Evolutionary conservation across 768 basidiomycete species (phyloP).

Genomic region (Psilocybe subaeruginosa): DNA sequence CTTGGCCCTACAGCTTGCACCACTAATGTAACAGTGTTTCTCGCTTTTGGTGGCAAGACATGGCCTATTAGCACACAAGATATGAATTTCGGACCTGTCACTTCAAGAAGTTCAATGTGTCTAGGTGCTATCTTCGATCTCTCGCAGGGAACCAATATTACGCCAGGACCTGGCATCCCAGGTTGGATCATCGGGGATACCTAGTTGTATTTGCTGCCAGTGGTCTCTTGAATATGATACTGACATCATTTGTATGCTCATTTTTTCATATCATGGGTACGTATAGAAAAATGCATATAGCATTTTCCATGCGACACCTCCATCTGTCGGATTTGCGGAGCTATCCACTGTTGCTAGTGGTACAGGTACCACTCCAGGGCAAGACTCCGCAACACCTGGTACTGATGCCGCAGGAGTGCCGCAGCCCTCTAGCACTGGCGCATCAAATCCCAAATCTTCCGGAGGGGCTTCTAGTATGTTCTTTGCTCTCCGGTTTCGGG

Average conservation of each 20-base stretch:
- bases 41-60: conserved; percentile 63
- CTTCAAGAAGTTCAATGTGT: conserved; percentile 38
- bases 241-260: conserved; percentile 34
- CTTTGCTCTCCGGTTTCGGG: not conserved
- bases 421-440: not conserved
- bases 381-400: not conserved
- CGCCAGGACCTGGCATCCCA: conserved; percentile 38
- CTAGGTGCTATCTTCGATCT: conserved; percentile 75
- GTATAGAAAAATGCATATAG: conserved; percentile 57
- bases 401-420: not conserved
- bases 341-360: conserved; percentile 44
- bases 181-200: conserved; percentile 72
- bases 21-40: conserved; percentile 52
- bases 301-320: conserved; percentile 45
- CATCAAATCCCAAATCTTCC: not conserved
- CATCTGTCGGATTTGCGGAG: conserved; percentile 55
- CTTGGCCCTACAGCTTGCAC: conserved; percentile 58
- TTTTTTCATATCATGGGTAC: not conserved
- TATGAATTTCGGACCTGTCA: conserved; percentile 72
- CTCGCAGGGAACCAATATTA: conserved; percentile 44
- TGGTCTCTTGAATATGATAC: no score
- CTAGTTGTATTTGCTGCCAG: conserved; percentile 42
- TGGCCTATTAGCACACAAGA: conserved; percentile 79
- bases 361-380: not conserved
- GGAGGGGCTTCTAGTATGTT: not conserved